Evolutionary conservation across 1,139 yeast species (phyloP).

Genomic region (Yamadazyma triangularis): DNA sequence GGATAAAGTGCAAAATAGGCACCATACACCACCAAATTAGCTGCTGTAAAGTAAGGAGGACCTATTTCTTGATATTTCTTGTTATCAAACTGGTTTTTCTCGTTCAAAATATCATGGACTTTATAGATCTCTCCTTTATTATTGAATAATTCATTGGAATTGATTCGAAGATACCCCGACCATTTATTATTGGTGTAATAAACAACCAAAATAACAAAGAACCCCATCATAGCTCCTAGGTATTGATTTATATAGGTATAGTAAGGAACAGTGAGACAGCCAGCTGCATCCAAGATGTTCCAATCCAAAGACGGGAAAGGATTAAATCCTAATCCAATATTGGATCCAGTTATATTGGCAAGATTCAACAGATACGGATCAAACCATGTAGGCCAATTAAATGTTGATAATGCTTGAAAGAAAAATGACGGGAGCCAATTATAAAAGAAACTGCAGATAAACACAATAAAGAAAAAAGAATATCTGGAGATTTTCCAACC

Average conservation of each 20-base stretch:
- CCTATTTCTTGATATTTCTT: conserved; percentile 29
- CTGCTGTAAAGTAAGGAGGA: conserved; percentile 43
- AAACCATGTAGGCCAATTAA: conserved; percentile 50
- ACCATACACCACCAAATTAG: conserved; percentile 38
- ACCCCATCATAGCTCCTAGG: conserved; percentile 31
- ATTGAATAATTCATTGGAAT: conserved; percentile 33
- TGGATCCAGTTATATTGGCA: conserved; percentile 35
- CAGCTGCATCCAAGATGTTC: conserved; percentile 37
- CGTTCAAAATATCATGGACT: conserved; percentile 29
- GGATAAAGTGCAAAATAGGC: conserved; percentile 41
- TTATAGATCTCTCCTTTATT: conserved; percentile 31
- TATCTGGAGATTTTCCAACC: conserved; percentile 43
- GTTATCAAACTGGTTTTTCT: conserved; percentile 26
- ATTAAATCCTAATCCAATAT: conserved; percentile 38
- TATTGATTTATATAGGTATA: conserved; percentile 35
- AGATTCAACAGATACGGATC: conserved; percentile 36
- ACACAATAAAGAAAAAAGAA: conserved; percentile 33
- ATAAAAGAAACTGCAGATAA: conserved; percentile 30
- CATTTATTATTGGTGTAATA: conserved; percentile 37
- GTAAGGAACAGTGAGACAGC: conserved; percentile 40
- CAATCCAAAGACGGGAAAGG: conserved; percentile 45
- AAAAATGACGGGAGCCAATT: conserved; percentile 43
- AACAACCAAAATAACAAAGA: conserved; percentile 24
- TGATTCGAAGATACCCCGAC: conserved; percentile 38
- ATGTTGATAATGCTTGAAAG: conserved; percentile 37